phyloP scores from a whole-genome alignment of 192 early-diverging fungal species.

The Endogone sp. region DNA sequence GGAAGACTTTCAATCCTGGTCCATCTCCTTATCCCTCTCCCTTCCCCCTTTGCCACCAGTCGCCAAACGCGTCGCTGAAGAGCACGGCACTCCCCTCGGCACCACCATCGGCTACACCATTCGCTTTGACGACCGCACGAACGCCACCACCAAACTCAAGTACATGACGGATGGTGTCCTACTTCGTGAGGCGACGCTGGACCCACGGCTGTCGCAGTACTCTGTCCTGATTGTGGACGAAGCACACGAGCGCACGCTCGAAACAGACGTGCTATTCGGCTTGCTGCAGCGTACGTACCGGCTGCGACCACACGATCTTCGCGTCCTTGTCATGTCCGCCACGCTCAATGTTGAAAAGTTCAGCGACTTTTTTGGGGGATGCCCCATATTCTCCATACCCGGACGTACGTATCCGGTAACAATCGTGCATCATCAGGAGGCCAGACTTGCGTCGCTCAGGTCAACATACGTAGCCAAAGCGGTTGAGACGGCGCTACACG shows the following conservation, averaged over 20 bases:
- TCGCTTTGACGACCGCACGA: slow-evolving; percentile 93
- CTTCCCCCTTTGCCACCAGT: slow-evolving; percentile 39
- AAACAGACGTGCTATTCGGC: slow-evolving; percentile 94
- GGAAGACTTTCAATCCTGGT: no score
- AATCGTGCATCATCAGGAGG: slow-evolving; percentile 41
- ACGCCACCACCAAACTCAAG: slow-evolving; percentile 77
- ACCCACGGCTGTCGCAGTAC: slow-evolving; percentile 81
- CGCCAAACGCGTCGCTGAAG: slow-evolving; percentile 94
- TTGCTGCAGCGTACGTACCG: slow-evolving; percentile 75
- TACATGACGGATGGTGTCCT: slow-evolving; percentile 99
- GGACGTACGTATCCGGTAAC: slow-evolving; percentile 61
- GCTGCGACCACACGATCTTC: slow-evolving; percentile 76
- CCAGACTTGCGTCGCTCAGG: slow-evolving; percentile 57
- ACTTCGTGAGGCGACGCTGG: slow-evolving; percentile 81
- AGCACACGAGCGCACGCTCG: slow-evolving; percentile 91
- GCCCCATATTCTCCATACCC: slow-evolving; percentile 73
- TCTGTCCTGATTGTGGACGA: slow-evolving; percentile 94
- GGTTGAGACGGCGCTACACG: slow-evolving; percentile 72
- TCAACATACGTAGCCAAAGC: slow-evolving; percentile 69
- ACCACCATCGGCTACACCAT: slow-evolving; percentile 88
- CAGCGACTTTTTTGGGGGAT: slow-evolving; percentile 73
- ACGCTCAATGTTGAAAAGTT: slow-evolving; percentile 82
- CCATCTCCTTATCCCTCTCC: neutral
- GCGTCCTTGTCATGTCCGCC: slow-evolving; percentile 81
- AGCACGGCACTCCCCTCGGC: slow-evolving; percentile 79